Percentiles rank a stretch among this genome's conserved stretches.
phyloP scores from a whole-genome alignment of 352 stramenopile species.

The Pythium monospermum region DNA sequence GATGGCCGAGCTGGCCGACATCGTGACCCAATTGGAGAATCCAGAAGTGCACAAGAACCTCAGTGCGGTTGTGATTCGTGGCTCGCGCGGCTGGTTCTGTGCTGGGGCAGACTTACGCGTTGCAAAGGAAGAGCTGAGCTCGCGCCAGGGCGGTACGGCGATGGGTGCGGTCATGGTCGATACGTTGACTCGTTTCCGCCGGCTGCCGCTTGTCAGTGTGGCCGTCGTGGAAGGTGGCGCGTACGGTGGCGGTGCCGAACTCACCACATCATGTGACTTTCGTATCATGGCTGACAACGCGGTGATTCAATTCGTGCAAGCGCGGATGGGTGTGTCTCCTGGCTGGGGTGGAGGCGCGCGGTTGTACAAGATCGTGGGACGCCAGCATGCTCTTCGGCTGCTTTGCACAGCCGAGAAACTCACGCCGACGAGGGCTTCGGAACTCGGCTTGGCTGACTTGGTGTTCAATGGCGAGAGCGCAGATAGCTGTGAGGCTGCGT shows the following conservation, averaged over 20 bases:
- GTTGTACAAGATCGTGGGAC: slow-evolving; percentile 72
- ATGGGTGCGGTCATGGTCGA: slow-evolving; percentile 78
- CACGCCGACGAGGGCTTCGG: slow-evolving; percentile 32
- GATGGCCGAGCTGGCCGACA: slow-evolving; percentile 82
- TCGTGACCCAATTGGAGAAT: slow-evolving; percentile 57
- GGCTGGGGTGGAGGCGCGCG: slow-evolving; percentile 78
- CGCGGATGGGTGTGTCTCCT: slow-evolving; percentile 75
- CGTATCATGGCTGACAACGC: slow-evolving; percentile 53
- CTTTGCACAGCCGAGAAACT: slow-evolving; percentile 69
- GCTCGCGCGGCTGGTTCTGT: slow-evolving; percentile 74
- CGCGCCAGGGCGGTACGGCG: slow-evolving; percentile 44
- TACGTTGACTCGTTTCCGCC: slow-evolving; percentile 61
- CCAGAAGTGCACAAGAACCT: slow-evolving; percentile 44
- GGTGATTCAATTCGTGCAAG: slow-evolving; percentile 83
- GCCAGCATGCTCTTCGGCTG: slow-evolving; percentile 63
- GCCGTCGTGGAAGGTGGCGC: slow-evolving; percentile 74
- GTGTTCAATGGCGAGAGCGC: slow-evolving; percentile 35
- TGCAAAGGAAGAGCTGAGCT: slow-evolving; percentile 72
- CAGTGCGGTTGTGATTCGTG: slow-evolving; percentile 54
- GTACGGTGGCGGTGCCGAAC: slow-evolving; percentile 79
- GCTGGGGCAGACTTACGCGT: slow-evolving; percentile 77
- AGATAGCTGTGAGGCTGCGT: slow-evolving; percentile 24
- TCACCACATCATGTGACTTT: slow-evolving; percentile 82
- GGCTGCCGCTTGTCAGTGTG: slow-evolving; percentile 76
- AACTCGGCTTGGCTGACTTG: slow-evolving; percentile 64